These are phyloP conservation scores for Gossypium davidsonii DNA, from an alignment of 441 rosid genomes.

Conservation along the genomic window DNA sequence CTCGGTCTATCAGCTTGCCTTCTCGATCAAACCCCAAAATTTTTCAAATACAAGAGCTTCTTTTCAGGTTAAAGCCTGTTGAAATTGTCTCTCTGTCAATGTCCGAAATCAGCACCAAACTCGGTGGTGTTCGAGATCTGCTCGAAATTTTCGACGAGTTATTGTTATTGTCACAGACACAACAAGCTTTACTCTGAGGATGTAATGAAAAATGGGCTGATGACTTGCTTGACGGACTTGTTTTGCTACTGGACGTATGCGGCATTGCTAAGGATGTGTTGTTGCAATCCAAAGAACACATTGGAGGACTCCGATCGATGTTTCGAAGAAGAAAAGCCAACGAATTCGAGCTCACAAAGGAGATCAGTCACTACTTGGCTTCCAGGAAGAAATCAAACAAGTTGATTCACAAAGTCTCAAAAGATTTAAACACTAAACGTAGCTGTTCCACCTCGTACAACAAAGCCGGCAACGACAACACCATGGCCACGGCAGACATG, in stretches of 20 bases:
- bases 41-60: slow-evolving; percentile 25
- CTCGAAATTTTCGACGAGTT: slow-evolving; percentile 24
- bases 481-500: background rate
- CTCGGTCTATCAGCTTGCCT: slow-evolving; percentile 41
- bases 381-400: slow-evolving; percentile 21
- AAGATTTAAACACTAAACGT: slow-evolving; percentile 12
- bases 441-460: background rate
- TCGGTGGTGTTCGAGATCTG: slow-evolving; percentile 27
- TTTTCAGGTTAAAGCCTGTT: slow-evolving; percentile 22
- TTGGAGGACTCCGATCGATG: slow-evolving; percentile 30
- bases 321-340: slow-evolving; percentile 26
- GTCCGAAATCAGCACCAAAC: slow-evolving; percentile 15
- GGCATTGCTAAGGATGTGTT: slow-evolving; percentile 28
- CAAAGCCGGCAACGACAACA: background rate
- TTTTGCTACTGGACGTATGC: slow-evolving; percentile 30
- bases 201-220: slow-evolving; percentile 15
- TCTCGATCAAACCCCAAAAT: slow-evolving; percentile 30
- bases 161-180: slow-evolving; percentile 25
- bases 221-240: slow-evolving; percentile 31
- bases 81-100: slow-evolving; percentile 21
- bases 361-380: slow-evolving; percentile 11
- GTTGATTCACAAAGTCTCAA: slow-evolving; percentile 14
- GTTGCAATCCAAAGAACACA: slow-evolving; percentile 23
- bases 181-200: slow-evolving; percentile 22
- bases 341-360: slow-evolving; percentile 12